Conservation (phyloP, 768 basidiomycete genomes). For the Neoboletus magnificus region DNA sequence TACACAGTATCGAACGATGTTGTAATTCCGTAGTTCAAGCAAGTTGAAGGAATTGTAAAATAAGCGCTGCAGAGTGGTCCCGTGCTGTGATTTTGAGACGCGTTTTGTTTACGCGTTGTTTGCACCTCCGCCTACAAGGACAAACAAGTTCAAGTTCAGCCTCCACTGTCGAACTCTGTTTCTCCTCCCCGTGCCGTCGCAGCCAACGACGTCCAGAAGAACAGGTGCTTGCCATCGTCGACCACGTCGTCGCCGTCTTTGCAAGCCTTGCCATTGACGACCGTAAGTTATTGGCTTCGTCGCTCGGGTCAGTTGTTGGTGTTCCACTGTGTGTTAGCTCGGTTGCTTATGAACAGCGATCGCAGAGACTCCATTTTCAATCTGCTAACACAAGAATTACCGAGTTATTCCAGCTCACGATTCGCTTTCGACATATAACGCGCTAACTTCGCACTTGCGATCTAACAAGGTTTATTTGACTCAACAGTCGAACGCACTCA, state of each 20-base stretch:
- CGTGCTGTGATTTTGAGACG: constrained; percentile 21
- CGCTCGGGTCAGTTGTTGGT: constrained; percentile 20
- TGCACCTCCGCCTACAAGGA: constrained; percentile 22
- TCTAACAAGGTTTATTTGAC: constrained; percentile 16
- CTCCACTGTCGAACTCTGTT: constrained; percentile 3
- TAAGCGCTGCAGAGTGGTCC: constrained; percentile 4
- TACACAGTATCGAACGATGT: not conserved
- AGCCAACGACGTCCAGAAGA: constrained; percentile 13
- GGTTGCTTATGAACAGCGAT: not conserved
- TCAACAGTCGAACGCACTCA: constrained; percentile 11
- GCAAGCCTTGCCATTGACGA: constrained; percentile 17
- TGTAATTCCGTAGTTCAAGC: not conserved
- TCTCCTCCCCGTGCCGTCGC: constrained; percentile 18
- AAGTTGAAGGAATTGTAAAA: not conserved
- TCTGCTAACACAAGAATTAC: constrained; percentile 22
- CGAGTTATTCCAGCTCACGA: constrained; percentile 27
- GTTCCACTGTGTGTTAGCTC: not conserved
- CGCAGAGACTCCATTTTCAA: constrained; percentile 13
- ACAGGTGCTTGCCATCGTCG: constrained; percentile 22
- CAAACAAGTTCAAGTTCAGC: constrained; percentile 35
- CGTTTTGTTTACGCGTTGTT: constrained; percentile 34
- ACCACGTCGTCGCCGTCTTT: constrained; percentile 12
- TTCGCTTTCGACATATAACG: constrained; percentile 14
- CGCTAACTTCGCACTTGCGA: constrained; percentile 14
- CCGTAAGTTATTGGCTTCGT: constrained; percentile 28